Conservation (phyloP, 805 yeast genomes). For the Candida odintsovae region DNA sequence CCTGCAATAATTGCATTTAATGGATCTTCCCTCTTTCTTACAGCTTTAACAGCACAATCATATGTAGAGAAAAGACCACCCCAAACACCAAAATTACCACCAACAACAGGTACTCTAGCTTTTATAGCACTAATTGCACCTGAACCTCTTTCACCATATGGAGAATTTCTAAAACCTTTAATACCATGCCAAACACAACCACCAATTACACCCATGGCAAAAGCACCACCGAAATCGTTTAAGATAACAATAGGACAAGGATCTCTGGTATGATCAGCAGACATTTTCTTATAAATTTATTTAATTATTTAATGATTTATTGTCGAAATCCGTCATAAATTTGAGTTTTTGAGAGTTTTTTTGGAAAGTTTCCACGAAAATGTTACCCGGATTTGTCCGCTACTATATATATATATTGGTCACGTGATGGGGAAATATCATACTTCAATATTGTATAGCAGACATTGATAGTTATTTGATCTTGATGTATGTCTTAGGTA, state of each 20-base stretch:
- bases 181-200: slow-evolving; percentile 99
- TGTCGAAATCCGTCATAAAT: neutral
- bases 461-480: no score
- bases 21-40: slow-evolving; percentile 97
- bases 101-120: slow-evolving; percentile 96
- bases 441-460: no score
- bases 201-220: slow-evolving; percentile 98
- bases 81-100: slow-evolving; percentile 99
- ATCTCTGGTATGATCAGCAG: slow-evolving; percentile 97
- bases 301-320: no score
- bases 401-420: no score
- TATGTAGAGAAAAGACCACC: slow-evolving; percentile 96
- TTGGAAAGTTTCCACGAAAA: no score
- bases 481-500: no score
- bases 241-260: slow-evolving; percentile 97
- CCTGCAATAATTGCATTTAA: slow-evolving; percentile 98
- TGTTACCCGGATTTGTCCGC: no score
- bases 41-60: slow-evolving; percentile 92
- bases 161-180: slow-evolving; percentile 97
- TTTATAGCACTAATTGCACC: slow-evolving; percentile 90
- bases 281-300: slow-evolving; percentile 38
- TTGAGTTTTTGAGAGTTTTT: neutral
- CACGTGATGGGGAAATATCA: no score
- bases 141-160: slow-evolving; percentile 88
- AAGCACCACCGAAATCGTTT: slow-evolving; percentile 98